Conservation (phyloP, 2,329 filamentous ascomycete genomes). For the Fusarium denticulatum region DNA sequence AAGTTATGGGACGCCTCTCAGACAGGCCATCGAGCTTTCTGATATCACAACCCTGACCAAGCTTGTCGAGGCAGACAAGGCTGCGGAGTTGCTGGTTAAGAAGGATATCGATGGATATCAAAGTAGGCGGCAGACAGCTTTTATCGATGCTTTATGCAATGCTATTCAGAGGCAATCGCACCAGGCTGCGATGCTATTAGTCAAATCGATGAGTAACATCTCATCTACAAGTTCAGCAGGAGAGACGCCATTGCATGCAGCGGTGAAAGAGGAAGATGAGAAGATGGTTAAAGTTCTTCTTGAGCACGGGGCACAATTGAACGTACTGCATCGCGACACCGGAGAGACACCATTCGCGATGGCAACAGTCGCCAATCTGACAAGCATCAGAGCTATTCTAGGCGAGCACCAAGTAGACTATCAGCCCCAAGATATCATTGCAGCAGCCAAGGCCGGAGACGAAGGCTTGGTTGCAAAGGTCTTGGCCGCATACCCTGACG, state of each 20-base stretch:
- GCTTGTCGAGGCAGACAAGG: background rate
- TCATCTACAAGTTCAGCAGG: background rate
- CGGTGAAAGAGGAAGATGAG: background rate
- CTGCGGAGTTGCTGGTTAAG: background rate
- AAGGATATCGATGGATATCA: too few species aligned
- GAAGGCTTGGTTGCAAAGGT: background rate
- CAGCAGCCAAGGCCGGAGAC: background rate
- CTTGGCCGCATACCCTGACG: background rate
- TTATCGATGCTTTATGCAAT: background rate
- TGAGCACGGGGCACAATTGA: background rate
- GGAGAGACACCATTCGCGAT: background rate
- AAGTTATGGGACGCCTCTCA: background rate
- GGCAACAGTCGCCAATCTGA: background rate
- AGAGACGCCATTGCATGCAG: rapidly evolving
- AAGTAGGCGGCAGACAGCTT: background rate
- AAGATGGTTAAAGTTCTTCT: background rate
- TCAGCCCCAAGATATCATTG: background rate
- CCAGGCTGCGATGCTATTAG: background rate
- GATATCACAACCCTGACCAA: rapidly evolving
- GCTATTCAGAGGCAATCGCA: background rate
- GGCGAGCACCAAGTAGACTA: background rate
- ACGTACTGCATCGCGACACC: rapidly evolving
- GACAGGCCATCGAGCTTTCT: background rate
- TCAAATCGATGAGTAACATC: background rate
- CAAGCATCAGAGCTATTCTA: background rate